Conservation (phyloP, 108 stramenopile genomes). For the Pseudonitzschia delicatissima region DNA sequence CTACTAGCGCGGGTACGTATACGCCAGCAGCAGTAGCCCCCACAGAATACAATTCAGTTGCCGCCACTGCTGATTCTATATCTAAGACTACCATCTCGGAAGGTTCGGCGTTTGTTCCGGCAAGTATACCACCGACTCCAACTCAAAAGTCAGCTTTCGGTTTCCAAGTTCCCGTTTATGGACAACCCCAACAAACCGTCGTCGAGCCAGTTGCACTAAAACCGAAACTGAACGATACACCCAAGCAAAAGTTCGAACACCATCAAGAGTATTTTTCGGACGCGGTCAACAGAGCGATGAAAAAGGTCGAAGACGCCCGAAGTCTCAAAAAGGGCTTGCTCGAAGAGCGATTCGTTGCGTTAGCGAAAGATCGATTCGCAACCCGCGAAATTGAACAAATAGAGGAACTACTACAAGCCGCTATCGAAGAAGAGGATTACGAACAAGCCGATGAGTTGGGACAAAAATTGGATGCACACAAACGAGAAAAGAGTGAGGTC, state of each 20-base stretch:
- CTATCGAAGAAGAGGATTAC: conserved; percentile 85
- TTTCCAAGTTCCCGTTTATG: background rate
- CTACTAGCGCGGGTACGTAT: conserved; percentile 21
- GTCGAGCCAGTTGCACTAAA: background rate
- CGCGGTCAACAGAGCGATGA: conserved; percentile 27
- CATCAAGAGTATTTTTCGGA: conserved; percentile 34
- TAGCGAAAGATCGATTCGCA: conserved; percentile 53
- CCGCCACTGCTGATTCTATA: background rate
- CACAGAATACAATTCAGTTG: background rate
- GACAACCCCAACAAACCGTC: background rate
- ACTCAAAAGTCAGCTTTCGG: background rate
- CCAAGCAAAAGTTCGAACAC: conserved; percentile 29
- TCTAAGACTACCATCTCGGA: background rate
- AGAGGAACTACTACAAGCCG: conserved; percentile 59
- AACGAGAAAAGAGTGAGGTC: conserved; percentile 55
- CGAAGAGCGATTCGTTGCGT: conserved; percentile 46
- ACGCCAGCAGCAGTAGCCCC: background rate
- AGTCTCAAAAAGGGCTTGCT: conserved; percentile 38
- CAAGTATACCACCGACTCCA: background rate
- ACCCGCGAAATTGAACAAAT: conserved; percentile 63
- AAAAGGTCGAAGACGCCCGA: conserved; percentile 25
- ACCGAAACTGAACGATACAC: conserved; percentile 26
- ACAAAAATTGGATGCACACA: conserved; percentile 54
- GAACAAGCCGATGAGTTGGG: conserved; percentile 78
- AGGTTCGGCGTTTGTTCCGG: background rate